Percentiles rank a stretch among this genome's conserved stretches.
These are phyloP conservation scores for Pythium scleroteichum DNA, from an alignment of 352 stramenopile genomes.

Conservation along the genomic window DNA sequence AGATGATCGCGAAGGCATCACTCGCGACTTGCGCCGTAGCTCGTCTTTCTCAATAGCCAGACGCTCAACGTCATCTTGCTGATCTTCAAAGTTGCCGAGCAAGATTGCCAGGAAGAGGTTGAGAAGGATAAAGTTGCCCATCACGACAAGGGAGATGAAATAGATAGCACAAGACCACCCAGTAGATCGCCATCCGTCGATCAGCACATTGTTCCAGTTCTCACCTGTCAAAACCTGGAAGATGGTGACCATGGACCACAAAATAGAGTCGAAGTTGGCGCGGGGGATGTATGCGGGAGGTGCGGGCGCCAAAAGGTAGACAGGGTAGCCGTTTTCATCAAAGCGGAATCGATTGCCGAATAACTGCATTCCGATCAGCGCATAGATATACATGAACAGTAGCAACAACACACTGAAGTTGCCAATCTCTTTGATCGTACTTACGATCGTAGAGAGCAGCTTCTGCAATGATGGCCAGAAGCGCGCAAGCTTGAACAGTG, in stretches of 20 bases:
- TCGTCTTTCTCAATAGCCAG: conserved; percentile 37
- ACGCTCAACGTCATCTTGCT: conserved; percentile 50
- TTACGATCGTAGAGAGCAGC: conserved; percentile 90
- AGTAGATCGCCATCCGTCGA: conserved; percentile 79
- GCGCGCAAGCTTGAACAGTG: conserved; percentile 90
- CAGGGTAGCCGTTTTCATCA: conserved; percentile 24
- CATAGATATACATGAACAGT: conserved; percentile 85
- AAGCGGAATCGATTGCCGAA: conserved; percentile 78
- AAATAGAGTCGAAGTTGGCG: conserved; percentile 33
- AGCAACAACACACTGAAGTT: conserved; percentile 93
- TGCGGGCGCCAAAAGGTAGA: conserved; percentile 36
- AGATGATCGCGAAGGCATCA: conserved; percentile 18
- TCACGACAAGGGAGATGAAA: conserved; percentile 81
- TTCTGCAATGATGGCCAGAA: conserved; percentile 91
- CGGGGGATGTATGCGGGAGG: conserved; percentile 19
- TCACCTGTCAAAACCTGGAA: conserved; percentile 90
- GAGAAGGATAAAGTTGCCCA: conserved; percentile 90
- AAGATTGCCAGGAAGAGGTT: conserved; percentile 94
- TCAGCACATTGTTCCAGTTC: conserved; percentile 92
- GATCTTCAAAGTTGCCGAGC: conserved; percentile 86
- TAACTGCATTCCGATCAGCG: conserved; percentile 79
- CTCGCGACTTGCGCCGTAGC: conserved; percentile 38
- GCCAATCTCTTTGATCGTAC: conserved; percentile 86
- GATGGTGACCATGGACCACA: conserved; percentile 35
- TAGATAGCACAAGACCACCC: conserved; percentile 68